Percentiles rank a stretch among this genome's conserved stretches.
Conservation (phyloP, 1,284 basidiomycete species). For the Exobasidium rhododendri region DNA sequence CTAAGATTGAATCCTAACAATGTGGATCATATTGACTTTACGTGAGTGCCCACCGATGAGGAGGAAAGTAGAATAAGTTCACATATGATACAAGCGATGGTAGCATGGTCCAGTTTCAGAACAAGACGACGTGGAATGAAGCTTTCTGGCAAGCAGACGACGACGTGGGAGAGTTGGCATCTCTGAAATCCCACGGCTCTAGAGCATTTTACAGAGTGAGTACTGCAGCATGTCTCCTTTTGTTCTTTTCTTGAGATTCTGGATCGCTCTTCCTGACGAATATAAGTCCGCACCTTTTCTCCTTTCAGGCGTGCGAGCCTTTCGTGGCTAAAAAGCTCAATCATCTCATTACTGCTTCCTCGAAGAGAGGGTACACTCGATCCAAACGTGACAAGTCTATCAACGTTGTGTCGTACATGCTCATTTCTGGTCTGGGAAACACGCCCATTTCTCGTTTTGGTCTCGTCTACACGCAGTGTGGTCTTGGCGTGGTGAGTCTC, state of each 20-base stretch:
- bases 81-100: no score
- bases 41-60: no score
- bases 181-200: neutral
- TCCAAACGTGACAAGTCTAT: neutral
- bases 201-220: neutral
- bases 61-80: no score
- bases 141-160: neutral
- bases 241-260: no score
- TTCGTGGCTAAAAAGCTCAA: no score
- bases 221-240: no score
- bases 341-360: no score
- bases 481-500: neutral
- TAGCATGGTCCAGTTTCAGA: neutral
- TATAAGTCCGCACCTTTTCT: no score
- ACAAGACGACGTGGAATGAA: neutral
- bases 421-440: neutral
- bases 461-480: neutral
- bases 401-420: neutral
- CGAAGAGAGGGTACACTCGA: no score
- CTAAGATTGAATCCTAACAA: neutral
- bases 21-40: no score
- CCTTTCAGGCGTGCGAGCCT: no score
- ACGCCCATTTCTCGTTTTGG: neutral
- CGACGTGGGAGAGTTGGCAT: neutral
- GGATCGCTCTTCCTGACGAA: no score